Evolutionary conservation across 768 basidiomycete species (phyloP), one percentile per base, ranked within the genome.

Genomic region (Trametopsis cervina): DNA sequence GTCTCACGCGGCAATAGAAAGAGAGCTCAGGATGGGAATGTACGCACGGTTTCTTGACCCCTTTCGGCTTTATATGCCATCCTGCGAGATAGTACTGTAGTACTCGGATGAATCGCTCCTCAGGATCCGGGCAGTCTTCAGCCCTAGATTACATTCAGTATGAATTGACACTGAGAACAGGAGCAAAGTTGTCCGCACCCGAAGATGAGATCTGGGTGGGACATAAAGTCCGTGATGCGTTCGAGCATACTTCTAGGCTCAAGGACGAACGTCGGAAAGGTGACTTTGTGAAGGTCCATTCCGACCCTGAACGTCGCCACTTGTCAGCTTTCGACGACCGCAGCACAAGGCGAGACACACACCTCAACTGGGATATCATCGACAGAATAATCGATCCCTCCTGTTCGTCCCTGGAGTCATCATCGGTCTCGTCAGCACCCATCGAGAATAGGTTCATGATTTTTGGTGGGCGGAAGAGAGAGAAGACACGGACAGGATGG

Each of bases 21-120:
- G n/a, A n/a, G n/a, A n/a, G n/a, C n/a, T n/a, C n/a, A n/a, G n/a
- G n/a, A n/a, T n/a, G 10, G 40, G 51, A n/a, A n/a, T 21, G 21
- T 17, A 72, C 87, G 68, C 60, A 93, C 81, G 95, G 95, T 69
- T 99, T 99, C 85, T 99, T 99, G 52, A 98, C 96, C 45, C 93
- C 96, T 70, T 89, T 94, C 56, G 96, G 94, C 68, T 97, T 97
- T 71, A 97, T 94, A 68, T 98, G 96, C 96, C 96, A 99, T 20
- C 96, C 96, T n/a, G 89, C 85, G 40, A 99, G 83, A 64, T 97
- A 99, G 64, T 94, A 96, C 53, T 88, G 85, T 26, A 97, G 74
- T 1, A 98, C 91, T 42, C 82, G 78, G 54, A 95, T 76, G 65
- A 97, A 97, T 38, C 96, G 74, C 62, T 95, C 93, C 63, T 95